Base-by-base conservation (phyloP, 257 asterid genomes). In the Cynanchum wilfordii region DNA sequence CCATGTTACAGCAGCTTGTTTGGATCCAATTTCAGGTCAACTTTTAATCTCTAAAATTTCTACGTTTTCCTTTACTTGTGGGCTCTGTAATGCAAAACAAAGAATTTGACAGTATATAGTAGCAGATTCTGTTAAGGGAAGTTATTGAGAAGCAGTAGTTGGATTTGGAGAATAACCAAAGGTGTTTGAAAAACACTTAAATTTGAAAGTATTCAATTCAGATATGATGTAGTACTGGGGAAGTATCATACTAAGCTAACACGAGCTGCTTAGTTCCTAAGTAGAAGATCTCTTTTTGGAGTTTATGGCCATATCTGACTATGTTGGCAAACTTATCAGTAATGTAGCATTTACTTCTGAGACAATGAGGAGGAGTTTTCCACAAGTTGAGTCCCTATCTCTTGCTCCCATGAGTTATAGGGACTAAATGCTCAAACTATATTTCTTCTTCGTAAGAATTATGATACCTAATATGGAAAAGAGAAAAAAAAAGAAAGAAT, bases 21-120 rank as follows among this genome's bases (percentile, higher is more conserved):
- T 93, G 85, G 92, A 90, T 80, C 79, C 90, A 45, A 84, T 93
- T 75, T 83, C 96, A 86, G 98, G 98, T 90, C 25, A 16, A 2
- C 38, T 68, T 49, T 50, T 64, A 64, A 19, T 10, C 27, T 36
- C 38, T 19, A 3, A 36, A 8, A 5, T 64, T 64, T 44, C 8
- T 36, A 2, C 27, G 2, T 33, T 64, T 36, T 36, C 16, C 16
- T 64, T 29, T 36, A 19, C 49, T 64, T 36, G 4, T 58, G 64
- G 42, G 10, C 36, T 64, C 27, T 36, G 42, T 36, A 36, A 7
- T 64, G 69, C 3, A 36, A 20, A 25, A 36, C 5, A 64, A 64
- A 64, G 69, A 17, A 36, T 7, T 42, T 22, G 3, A 36, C 8
- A 20, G 50, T 17, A 62, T 30, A 27, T 12, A 10, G 44, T n/a